Percentiles rank a stretch among this genome's conserved stretches.
Evolutionary conservation across 768 basidiomycete species (phyloP).

Genomic region (Boletus subcaerulescens): DNA sequence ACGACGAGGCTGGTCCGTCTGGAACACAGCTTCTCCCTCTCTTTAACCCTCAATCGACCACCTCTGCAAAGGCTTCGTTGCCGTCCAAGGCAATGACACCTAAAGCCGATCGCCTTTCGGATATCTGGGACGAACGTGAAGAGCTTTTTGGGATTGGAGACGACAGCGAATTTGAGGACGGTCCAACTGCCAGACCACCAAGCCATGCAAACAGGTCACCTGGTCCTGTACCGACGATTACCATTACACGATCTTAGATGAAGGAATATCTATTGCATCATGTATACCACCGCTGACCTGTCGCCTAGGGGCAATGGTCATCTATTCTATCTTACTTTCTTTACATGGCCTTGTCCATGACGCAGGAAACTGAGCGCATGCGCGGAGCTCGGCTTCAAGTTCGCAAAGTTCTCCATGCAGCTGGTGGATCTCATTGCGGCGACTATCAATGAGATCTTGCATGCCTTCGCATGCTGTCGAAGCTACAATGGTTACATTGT

Average conservation of each 20-base stretch:
- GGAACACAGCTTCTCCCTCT: slow-evolving; percentile 61
- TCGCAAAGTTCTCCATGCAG: slow-evolving; percentile 42
- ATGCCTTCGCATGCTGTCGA: slow-evolving; percentile 47
- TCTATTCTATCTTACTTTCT: slow-evolving; percentile 12
- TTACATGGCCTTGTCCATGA: slow-evolving; percentile 2
- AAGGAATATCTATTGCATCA: slow-evolving; percentile 21
- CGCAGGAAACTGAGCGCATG: slow-evolving; percentile 7
- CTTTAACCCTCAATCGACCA: slow-evolving; percentile 24
- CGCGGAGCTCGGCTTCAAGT: slow-evolving; percentile 36
- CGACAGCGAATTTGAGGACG: slow-evolving; percentile 56
- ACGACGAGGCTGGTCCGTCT: slow-evolving; percentile 42
- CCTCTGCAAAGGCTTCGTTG: slow-evolving; percentile 17
- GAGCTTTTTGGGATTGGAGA: slow-evolving; percentile 69
- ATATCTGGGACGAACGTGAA: slow-evolving; percentile 80
- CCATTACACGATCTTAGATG: slow-evolving; percentile 25
- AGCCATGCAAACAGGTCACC: neutral
- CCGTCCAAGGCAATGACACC: slow-evolving; percentile 29
- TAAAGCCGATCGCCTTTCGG: slow-evolving; percentile 42
- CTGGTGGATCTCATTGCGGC: slow-evolving; percentile 43
- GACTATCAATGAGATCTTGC: slow-evolving; percentile 37
- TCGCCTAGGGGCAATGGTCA: slow-evolving; percentile 1
- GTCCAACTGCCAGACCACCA: slow-evolving; percentile 6
- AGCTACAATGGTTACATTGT: slow-evolving; percentile 55
- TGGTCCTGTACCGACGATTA: slow-evolving; percentile 26
- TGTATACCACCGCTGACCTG: slow-evolving; percentile 26